Base-by-base conservation (phyloP, 345 rosid genomes). In the Eucalyptus leucophloia region DNA sequence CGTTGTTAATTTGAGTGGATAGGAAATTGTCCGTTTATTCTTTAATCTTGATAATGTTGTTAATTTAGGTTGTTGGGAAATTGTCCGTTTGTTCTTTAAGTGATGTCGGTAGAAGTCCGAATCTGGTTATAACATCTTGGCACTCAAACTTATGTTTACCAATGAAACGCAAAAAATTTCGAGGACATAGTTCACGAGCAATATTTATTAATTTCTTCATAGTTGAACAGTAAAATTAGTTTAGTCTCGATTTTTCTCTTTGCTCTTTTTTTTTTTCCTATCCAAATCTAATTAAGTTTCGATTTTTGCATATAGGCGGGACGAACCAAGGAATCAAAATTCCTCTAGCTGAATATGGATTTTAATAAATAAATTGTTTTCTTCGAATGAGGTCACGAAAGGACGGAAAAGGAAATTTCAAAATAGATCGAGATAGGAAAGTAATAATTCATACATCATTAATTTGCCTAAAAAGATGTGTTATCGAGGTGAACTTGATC, bases 81-180 rank as follows among this genome's bases (percentile, higher is more conserved):
- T 58, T 58, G 65, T 26, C 13, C 65, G 3, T 58, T 58, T 58
- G 16, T 60, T 60, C 32, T 60, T 28, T 12, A 28, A 60, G 32
- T 12, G 69, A 6, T 6, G 32, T 28, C 3, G 69, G 3, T 12
- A 5, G 34, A 60, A 28, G 14, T 60, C 69, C 45, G 37, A 34
- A 69, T 34, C 26, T 72, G 40, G 44, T 19, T 72, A 18, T 34
- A 72, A 19, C 26, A 34, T 72, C 4, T 69, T 34, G 44, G 82
- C 44, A 72, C 40, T 34, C 44, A 28, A 28, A 62, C 34, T 28
- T 12, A 62, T 62, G 69, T 7, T 62, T 53, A 8, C 53, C 8
- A 1, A 50, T 0, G 19, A 16, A 50, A 50, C 8, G 53, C 53
- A 50, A 50, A 50, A 56, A 56, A 5, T 0, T 26, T 12, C 0